Base-by-base conservation (phyloP, 371 early-diverging fungal genomes). In the Paraphysoderma sedebokerense region DNA sequence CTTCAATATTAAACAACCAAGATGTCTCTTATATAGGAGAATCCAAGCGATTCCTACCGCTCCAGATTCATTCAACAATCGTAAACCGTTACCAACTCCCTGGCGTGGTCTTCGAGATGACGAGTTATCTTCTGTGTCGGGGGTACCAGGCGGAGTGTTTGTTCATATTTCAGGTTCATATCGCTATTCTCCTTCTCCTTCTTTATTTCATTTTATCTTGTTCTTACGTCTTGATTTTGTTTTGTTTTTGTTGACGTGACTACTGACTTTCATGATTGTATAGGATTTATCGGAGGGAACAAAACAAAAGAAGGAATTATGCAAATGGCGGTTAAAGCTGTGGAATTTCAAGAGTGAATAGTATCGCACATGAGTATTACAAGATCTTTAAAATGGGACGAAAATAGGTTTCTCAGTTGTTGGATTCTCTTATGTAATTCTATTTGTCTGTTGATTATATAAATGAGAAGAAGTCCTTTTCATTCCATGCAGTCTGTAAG, bases 71-170 rank as follows among this genome's bases (percentile, higher is more conserved):
- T 93, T 93, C 59, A 79, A 76, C 46, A 79, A 80, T 50, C 77
- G 95, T 52, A 82, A 85, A 59, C 80, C 95, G 19, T 67, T 99
- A 48, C 91, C 92, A 15, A 84, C 89, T 57, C 73, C 70, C 44
- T 99, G 99, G 99, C 72, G 93, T 53, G 99, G 99, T 5, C 61
- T 82, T 54, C 79, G 93, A 47, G 93, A 92, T 53, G 79, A 85
- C 13, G 86, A 78, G 34, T 61, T 99, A 54, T 74, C 79, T 46
- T 74, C 74, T 49, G 63, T 81, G 33, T 64, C 79, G 23, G 79
- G 81, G 9, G 71, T 93, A 37, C 74, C 79, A 23, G 88, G 77
- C 17, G 82, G 86, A 50, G 70, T 89, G 31, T 99, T 98, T 72
- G 90, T 96, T 12, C 99, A 99, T 58, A 85, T 87, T 55, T 71